Percentiles rank a stretch among this genome's conserved stretches.
These are phyloP conservation scores for Ulvella scutata DNA, from an alignment of 139 green algal genomes.

Conservation along the genomic window DNA sequence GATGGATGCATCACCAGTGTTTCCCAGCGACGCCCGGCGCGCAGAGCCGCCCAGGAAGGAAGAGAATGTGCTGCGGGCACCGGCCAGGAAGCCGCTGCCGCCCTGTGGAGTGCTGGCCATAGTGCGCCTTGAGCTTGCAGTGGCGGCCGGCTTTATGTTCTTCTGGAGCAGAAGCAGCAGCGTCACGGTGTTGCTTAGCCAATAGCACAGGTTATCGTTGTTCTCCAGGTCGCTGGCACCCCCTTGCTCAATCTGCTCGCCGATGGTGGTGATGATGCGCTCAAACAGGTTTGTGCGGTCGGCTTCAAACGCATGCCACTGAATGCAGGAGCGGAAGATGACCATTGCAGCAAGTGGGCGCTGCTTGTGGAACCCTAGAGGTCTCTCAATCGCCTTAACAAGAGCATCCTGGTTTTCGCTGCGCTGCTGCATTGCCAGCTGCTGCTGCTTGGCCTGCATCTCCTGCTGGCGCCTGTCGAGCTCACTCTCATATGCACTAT, in stretches of 20 bases:
- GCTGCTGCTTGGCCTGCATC: slow-evolving; percentile 59
- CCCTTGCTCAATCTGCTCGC: slow-evolving; percentile 57
- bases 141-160: slow-evolving; percentile 74
- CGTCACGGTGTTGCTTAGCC: slow-evolving; percentile 89
- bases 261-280: slow-evolving; percentile 82
- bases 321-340: slow-evolving; percentile 76
- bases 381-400: slow-evolving; percentile 35
- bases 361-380: slow-evolving; percentile 68
- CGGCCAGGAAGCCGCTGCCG: background rate
- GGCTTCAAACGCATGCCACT: slow-evolving; percentile 78
- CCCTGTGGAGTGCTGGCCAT: slow-evolving; percentile 7
- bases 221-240: slow-evolving; percentile 54
- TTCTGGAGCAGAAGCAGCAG: slow-evolving; percentile 90
- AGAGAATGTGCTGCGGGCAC: slow-evolving; percentile 24
- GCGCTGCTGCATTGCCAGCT: slow-evolving; percentile 71
- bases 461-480: slow-evolving; percentile 12
- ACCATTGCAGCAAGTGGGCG: slow-evolving; percentile 73
- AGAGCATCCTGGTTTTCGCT: slow-evolving; percentile 73
- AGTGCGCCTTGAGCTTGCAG: background rate
- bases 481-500: background rate
- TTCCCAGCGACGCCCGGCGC: background rate
- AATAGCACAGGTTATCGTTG: slow-evolving; percentile 83
- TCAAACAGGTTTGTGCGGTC: slow-evolving; percentile 94
- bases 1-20: slow-evolving; percentile 54
- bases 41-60: background rate